Evolutionary conservation across 2,329 filamentous ascomycete species (phyloP).

Genomic region (Trichophyton simii): DNA sequence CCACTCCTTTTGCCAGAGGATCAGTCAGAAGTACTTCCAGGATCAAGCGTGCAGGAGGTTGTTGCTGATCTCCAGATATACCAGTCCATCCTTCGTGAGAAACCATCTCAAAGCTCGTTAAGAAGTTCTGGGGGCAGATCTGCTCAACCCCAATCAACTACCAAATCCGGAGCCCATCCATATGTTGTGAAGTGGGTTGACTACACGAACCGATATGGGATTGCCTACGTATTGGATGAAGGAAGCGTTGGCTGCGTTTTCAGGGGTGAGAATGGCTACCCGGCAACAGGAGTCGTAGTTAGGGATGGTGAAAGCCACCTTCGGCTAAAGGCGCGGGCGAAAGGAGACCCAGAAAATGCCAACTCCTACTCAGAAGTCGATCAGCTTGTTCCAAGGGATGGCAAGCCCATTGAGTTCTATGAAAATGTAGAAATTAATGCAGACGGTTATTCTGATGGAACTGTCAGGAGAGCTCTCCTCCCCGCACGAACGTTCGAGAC

Average conservation of each 20-base stretch:
- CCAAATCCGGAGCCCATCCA: constrained; percentile 26
- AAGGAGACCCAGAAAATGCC: constrained; percentile 19
- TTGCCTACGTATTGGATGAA: constrained; percentile 40
- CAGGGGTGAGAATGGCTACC: constrained; percentile 34
- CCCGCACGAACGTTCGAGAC: constrained; percentile 30
- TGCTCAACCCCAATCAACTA: constrained; percentile 19
- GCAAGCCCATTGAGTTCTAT: constrained; percentile 36
- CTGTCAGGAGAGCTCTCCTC: constrained; percentile 31
- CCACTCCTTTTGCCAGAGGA: constrained; percentile 30
- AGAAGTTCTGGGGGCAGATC: constrained; percentile 11
- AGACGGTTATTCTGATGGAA: constrained; percentile 20
- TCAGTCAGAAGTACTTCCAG: constrained; percentile 25
- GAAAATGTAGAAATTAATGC: constrained; percentile 30
- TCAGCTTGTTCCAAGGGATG: constrained; percentile 33
- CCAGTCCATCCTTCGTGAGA: constrained; percentile 26
- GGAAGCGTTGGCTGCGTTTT: constrained; percentile 40
- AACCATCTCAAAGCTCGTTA: constrained; percentile 8
- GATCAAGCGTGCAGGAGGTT: constrained; percentile 29
- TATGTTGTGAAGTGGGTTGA: constrained; percentile 43
- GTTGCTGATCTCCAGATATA: constrained; percentile 29
- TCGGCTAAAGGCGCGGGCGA: constrained; percentile 32
- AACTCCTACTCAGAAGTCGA: constrained; percentile 29
- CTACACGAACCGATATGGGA: constrained; percentile 41
- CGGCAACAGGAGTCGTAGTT: constrained; percentile 35
- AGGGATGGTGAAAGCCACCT: constrained; percentile 37